Conservation (phyloP, 139 green algal species). For the Auxenochlorella pyrenoidosa region DNA sequence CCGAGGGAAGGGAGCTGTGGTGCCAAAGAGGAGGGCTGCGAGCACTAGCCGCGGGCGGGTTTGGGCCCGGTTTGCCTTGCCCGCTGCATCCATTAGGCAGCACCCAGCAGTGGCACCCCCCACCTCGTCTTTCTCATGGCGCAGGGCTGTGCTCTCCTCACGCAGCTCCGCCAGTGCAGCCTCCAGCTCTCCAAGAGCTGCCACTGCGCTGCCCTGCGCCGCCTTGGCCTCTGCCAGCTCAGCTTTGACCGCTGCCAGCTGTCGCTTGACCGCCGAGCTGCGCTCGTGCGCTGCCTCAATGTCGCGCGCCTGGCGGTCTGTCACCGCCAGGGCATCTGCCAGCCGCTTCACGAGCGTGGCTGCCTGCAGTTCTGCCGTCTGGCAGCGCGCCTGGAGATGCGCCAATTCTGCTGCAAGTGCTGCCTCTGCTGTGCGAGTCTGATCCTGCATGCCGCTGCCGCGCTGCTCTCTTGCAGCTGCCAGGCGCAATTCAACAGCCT, state of each 20-base stretch:
- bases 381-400: neutral
- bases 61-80: too few relatives aligned
- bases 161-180: neutral
- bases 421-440: neutral
- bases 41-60: too few relatives aligned
- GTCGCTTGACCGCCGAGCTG: neutral
- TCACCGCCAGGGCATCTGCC: neutral
- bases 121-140: neutral
- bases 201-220: neutral
- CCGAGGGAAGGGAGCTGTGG: too few relatives aligned
- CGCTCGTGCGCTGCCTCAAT: neutral
- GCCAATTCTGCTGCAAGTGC: neutral
- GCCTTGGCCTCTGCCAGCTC: constrained; percentile 1
- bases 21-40: too few relatives aligned
- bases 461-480: neutral
- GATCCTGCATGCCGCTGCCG: too few relatives aligned
- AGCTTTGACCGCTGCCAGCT: constrained; percentile 5
- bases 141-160: neutral
- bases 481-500: neutral
- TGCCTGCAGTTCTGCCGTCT: neutral
- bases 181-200: neutral
- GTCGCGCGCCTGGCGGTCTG: neutral
- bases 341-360: neutral
- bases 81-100: too few relatives aligned
- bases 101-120: neutral